Percentiles rank a stretch among this genome's conserved stretches.
These are phyloP conservation scores for Diutina scorzettiae DNA, from an alignment of 1,139 yeast species.

Conservation along the genomic window DNA sequence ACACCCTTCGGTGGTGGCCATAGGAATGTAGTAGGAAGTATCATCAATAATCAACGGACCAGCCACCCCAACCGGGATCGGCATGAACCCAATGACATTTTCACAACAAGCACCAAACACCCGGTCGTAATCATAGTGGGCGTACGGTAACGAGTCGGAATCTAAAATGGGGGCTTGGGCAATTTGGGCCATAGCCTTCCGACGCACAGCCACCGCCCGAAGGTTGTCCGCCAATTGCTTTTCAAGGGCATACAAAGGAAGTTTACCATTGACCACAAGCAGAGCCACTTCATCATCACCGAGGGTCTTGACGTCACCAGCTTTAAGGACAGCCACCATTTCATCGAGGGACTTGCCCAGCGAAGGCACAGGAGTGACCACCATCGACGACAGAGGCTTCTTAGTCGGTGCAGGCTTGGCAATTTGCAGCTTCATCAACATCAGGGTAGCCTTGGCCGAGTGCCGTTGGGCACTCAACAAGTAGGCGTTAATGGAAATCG, in stretches of 20 bases:
- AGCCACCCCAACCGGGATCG: constrained; percentile 94
- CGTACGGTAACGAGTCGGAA: constrained; percentile 62
- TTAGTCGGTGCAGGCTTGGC: constrained; percentile 9
- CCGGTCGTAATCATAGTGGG: constrained; percentile 81
- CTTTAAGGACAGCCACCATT: constrained; percentile 48
- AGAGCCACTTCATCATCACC: constrained; percentile 62
- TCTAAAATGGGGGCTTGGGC: constrained; percentile 78
- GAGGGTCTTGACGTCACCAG: constrained; percentile 59
- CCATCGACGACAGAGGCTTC: constrained; percentile 7
- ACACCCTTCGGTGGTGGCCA: constrained; percentile 99
- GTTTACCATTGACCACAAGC: constrained; percentile 62
- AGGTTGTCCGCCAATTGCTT: constrained; percentile 78
- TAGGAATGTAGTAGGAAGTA: constrained; percentile 78
- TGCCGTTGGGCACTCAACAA: constrained; percentile 66
- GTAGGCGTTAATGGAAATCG: constrained; percentile 74
- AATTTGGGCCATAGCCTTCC: constrained; percentile 75
- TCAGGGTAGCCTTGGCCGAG: constrained; percentile 33
- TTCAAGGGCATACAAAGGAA: constrained; percentile 90
- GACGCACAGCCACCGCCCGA: constrained; percentile 87
- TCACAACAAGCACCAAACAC: constrained; percentile 99
- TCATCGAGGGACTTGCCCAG: constrained; percentile 41
- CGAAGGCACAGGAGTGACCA: neutral
- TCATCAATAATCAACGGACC: constrained; percentile 93
- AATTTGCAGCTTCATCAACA: constrained; percentile 18
- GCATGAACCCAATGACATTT: constrained; percentile 93